Percentiles rank a stretch among this genome's conserved stretches.
phyloP scores from a whole-genome alignment of 164 flowering plant genomes.

The Vitis vinifera region ASM3070453v1 NC_081812.1:16899001-16899500 shows the following conservation, averaged over 20 bases:
- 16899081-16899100: too few relatives aligned
- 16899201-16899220: slow-evolving; percentile 73
- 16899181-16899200: slow-evolving; percentile 65
- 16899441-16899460: slow-evolving; percentile 80
- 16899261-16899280: too few relatives aligned
- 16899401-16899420: slow-evolving; percentile 84
- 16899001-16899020: too few relatives aligned
- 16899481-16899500: slow-evolving; percentile 86
- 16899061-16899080: too few relatives aligned
- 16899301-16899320: too few relatives aligned
- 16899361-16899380: slow-evolving; percentile 84
- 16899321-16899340: slow-evolving; percentile 5
- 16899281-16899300: too few relatives aligned
- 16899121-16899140: slow-evolving; percentile 72
- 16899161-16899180: slow-evolving; percentile 88
- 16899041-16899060: too few relatives aligned
- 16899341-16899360: slow-evolving; percentile 77
- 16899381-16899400: slow-evolving; percentile 73
- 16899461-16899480: slow-evolving; percentile 88
- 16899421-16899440: slow-evolving; percentile 76
- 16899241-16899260: slow-evolving; percentile 85
- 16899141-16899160: slow-evolving; percentile 85
- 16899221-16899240: slow-evolving; percentile 61
- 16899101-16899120: slow-evolving; percentile 58
- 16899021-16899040: background rate